phyloP scores from a whole-genome alignment of 495 filamentous ascomycete genomes.

The Beverwykella pulmonaria region DNA sequence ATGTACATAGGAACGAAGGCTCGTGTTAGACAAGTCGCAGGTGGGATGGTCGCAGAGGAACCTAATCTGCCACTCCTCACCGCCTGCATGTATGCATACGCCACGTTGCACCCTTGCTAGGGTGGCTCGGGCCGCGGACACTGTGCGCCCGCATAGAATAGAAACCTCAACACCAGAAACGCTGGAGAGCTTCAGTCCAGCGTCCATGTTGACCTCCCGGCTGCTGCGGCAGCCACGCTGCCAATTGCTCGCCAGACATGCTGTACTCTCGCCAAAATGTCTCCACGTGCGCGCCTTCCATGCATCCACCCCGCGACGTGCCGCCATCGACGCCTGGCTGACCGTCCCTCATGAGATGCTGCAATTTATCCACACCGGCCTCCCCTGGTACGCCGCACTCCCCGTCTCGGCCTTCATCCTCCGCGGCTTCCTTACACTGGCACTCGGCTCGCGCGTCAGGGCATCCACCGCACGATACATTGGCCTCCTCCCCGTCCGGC shows the following conservation, averaged over 20 bases:
- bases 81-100: not conserved
- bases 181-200: not conserved
- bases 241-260: slow-evolving; percentile 22
- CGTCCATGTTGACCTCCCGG: slow-evolving; percentile 13
- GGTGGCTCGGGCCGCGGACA: no score
- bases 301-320: slow-evolving; percentile 21
- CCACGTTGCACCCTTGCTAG: not conserved
- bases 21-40: not conserved
- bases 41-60: not conserved
- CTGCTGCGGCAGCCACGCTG: slow-evolving; percentile 23
- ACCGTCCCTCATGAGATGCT: slow-evolving; percentile 20
- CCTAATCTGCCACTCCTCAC: not conserved
- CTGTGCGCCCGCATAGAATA: no score
- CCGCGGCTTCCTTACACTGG: slow-evolving; percentile 18
- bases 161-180: not conserved
- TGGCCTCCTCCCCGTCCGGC: slow-evolving; percentile 27
- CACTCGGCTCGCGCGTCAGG: slow-evolving; percentile 6
- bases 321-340: slow-evolving; percentile 14
- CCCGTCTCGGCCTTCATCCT: slow-evolving; percentile 31
- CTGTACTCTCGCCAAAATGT: not conserved
- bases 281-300: slow-evolving; percentile 30
- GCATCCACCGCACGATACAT: slow-evolving; percentile 9
- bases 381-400: slow-evolving; percentile 34
- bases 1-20: not conserved
- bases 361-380: slow-evolving; percentile 14